Base-by-base conservation (phyloP, 2,329 filamentous ascomycete genomes). In the Cryphonectria carpinicola region DNA sequence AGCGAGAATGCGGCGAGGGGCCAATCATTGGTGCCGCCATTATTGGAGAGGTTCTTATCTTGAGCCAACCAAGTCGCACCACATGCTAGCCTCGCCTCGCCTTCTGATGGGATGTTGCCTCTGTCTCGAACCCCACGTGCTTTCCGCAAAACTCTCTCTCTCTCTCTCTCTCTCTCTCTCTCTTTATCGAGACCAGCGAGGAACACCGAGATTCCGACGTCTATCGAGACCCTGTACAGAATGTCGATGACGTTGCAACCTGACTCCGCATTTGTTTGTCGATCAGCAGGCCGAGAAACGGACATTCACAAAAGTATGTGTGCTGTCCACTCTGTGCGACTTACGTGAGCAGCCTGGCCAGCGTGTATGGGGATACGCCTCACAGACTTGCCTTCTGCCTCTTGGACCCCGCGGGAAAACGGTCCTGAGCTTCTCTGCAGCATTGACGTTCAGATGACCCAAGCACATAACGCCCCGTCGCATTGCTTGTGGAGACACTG, bases 51-150 rank as follows among this genome's bases (percentile, higher is more conserved):
- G 28, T 66, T 68, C 70, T 72, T 72, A 72, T 72, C 70, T 72
- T 62, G 65, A 61, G 68, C 68, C 70, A 72, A 72, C 70, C 60
- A 72, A 46, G 52, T 37, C 62, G 61, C 35, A 69, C 67, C 61
- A 56, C 65, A 62, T 68, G 66, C 61, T 62, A 72, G 70, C 68
- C 70, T 70, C 70, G 70, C 68, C 70, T 70, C 70, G 70, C 63
- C 63, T 58, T 64, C 13, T 37, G 28, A 66, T 56, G 37, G 39
- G 52, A 61, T 64, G 49, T 32, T 19, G 61, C 35, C 43, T 61
- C 61, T 61, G 43, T 54, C 35, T 58, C 41, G n/a, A 46, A 49
- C 52, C 17, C 28, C 32, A 37, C 41, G 32, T 37, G 54, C 54
- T 32, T 28, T 58, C 28, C 54, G 54, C 54, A 19, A 6, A 19